Base-by-base conservation (phyloP, 139 green algal species). In the Zygnema cylindricum region DNA sequence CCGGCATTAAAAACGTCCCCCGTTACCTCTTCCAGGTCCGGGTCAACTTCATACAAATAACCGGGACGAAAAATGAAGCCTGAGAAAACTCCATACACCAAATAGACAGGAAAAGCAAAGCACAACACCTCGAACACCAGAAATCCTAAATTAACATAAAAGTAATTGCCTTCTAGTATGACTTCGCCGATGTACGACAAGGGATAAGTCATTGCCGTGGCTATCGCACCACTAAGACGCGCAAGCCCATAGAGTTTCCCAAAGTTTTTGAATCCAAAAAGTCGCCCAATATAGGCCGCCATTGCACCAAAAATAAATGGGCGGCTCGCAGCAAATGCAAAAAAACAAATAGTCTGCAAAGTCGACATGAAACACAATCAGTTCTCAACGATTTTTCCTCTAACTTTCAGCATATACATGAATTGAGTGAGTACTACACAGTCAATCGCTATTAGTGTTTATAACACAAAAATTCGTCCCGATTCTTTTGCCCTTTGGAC, bases 221-320 rank as follows among this genome's bases (percentile, higher is more conserved):
- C 55, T 3, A 87, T 39, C 0, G 82, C 40, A 1, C 82, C 82
- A 0, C 35, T 81, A 41, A 87, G 49, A 7, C 82, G 82, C 1
- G 82, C 55, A n/a, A 87, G 25, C 30, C 82, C 82, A 42, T 81
- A 87, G n/a, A 87, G 82, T 7, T 81, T 81, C 1, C 82, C 82
- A 43, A 87, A 87, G 42, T 87, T 87, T 39, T 39, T 39, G n/a
- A 87, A 87, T 32, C 82, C 82, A 35, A 87, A 87, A 23, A 87
- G 43, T 0, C 43, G n/a, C 0, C 38, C 82, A 40, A 87, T 38
- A 71, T 81, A 81, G 2, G 82, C 82, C 1, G 82, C 82, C 82
- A 87, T 79, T 23, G 49, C 55, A 40, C 82, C 55, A 49, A 81
- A 87, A 40, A 82, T 81, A 55, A 81, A 87, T 39, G 82, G 38